phyloP scores from a whole-genome alignment of 2,329 filamentous ascomycete genomes.

The Aspergillus sp. region DNA sequence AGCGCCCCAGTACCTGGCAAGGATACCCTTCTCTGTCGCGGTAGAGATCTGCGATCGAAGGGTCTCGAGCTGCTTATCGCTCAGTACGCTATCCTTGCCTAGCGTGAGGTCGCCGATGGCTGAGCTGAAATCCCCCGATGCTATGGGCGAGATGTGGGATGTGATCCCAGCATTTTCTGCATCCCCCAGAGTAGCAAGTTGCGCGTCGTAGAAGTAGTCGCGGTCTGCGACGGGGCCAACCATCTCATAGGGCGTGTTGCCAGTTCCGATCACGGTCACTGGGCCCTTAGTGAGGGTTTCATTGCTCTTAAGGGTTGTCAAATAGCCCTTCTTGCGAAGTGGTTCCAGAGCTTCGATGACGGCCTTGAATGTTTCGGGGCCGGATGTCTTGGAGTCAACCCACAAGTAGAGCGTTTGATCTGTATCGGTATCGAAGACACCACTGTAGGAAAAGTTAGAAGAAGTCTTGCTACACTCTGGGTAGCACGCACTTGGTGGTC shows the following conservation, averaged over 20 bases:
- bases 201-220: constrained; percentile 63
- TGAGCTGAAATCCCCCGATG: constrained; percentile 51
- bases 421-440: constrained; percentile 58
- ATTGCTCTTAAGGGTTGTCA: constrained; percentile 52
- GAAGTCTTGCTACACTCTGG: not conserved
- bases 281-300: constrained; percentile 48
- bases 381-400: constrained; percentile 63
- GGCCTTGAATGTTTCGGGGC: constrained; percentile 54
- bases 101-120: constrained; percentile 41
- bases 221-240: constrained; percentile 47
- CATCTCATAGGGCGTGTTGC: constrained; percentile 53
- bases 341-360: constrained; percentile 59
- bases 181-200: constrained; percentile 46
- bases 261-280: constrained; percentile 64
- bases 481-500: constrained; percentile 48
- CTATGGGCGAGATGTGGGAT: constrained; percentile 52
- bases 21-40: constrained; percentile 59
- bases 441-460: constrained; percentile 33
- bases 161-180: constrained; percentile 48
- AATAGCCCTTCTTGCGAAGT: constrained; percentile 53
- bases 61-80: constrained; percentile 46
- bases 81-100: constrained; percentile 33
- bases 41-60: constrained; percentile 53
- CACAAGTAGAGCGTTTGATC: constrained; percentile 64
- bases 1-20: constrained; percentile 62